Base-by-base conservation (phyloP, 2,329 filamentous ascomycete genomes). In the Paecilomyces formosus region DNA sequence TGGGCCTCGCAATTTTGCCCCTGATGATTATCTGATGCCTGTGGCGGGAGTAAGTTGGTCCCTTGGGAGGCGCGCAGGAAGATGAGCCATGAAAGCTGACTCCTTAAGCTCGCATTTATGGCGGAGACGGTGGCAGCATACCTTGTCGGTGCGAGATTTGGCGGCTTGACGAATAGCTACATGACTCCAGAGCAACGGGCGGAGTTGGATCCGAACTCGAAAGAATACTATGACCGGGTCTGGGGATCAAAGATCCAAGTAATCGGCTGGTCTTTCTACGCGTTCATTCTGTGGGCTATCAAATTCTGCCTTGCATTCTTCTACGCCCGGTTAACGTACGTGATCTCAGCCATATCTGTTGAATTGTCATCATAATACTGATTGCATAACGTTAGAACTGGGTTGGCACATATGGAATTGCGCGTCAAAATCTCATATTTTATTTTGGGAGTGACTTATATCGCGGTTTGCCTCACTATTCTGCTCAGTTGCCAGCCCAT, bases 11-110 rank as follows among this genome's bases (percentile, higher is more conserved):
- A 72, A 74, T 9, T 76, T 85, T 54, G 74, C 76, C 62, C 73
- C 76, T 1, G 83, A 85, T 64, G 84, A 86, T 59, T 84, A 81
- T 61, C 64, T 85, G 24, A 82, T 84, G 68, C 70, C 79, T 49
- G n/a, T 81, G 9, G 81, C 78, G 3, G 74, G 76, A 55, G 79
- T 83, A 66, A 62, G 78, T 62, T 3, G 7, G 3, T 26, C 22
- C 55, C 50, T 52, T 9, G 51, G 13, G 5, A 53, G 11, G 2
- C 5, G 54, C 11, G 9, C 39, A 21, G 39, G 6, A 45, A 45
- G 30, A 18, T 18, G 39, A 18, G 6, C 9, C 18, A n/a, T 45
- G 39, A 18, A 21, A 3, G 5, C 18, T 45, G 39, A 45, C 12
- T 26, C 13, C 11, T 21, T 22, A 15, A 82, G 79, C 55, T 78